These are phyloP conservation scores for Lumnitzera littorea DNA, from an alignment of 345 rosid species.

Conservation along the genomic window DNA sequence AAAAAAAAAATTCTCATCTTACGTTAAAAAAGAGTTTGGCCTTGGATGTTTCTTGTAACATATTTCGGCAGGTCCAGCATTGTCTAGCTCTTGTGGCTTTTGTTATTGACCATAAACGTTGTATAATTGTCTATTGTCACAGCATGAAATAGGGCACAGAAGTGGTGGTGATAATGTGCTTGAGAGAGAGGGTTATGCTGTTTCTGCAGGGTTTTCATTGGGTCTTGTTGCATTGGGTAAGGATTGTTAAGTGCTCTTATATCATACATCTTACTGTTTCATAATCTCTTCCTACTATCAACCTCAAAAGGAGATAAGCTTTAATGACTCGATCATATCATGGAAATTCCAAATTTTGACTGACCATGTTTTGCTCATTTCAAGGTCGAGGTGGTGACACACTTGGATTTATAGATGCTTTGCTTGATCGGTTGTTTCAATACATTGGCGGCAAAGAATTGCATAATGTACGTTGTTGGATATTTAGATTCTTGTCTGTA, in stretches of 20 bases:
- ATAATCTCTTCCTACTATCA: background rate
- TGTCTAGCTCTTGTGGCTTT: conserved; percentile 5
- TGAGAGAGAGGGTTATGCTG: conserved; percentile 99
- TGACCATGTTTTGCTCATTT: conserved; percentile 12
- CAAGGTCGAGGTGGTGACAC: conserved; percentile 87
- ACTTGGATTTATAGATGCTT: conserved; percentile 61
- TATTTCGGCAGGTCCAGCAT: background rate
- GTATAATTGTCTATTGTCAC: conserved; percentile 13
- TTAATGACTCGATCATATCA: too few relatives aligned
- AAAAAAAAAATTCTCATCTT: too few relatives aligned
- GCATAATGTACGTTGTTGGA: conserved; percentile 33
- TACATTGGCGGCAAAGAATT: conserved; percentile 90
- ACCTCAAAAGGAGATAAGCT: background rate
- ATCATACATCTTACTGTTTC: too few relatives aligned
- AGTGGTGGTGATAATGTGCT: conserved; percentile 98
- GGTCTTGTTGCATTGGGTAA: conserved; percentile 97
- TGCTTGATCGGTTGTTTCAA: conserved; percentile 72
- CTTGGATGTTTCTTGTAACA: too few relatives aligned
- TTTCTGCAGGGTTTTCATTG: conserved; percentile 94
- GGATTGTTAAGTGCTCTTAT: background rate
- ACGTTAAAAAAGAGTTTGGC: too few relatives aligned
- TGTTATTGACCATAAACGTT: conserved; percentile 13
- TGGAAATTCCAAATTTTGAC: too few relatives aligned
- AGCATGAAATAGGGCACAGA: conserved; percentile 97
- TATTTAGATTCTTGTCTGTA: conserved; percentile 11